Evolutionary conservation across 202 grass and related monocot species (phyloP), one percentile per base, ranked within the genome.

Genomic region (Cymbopogon flexuosus): DNA sequence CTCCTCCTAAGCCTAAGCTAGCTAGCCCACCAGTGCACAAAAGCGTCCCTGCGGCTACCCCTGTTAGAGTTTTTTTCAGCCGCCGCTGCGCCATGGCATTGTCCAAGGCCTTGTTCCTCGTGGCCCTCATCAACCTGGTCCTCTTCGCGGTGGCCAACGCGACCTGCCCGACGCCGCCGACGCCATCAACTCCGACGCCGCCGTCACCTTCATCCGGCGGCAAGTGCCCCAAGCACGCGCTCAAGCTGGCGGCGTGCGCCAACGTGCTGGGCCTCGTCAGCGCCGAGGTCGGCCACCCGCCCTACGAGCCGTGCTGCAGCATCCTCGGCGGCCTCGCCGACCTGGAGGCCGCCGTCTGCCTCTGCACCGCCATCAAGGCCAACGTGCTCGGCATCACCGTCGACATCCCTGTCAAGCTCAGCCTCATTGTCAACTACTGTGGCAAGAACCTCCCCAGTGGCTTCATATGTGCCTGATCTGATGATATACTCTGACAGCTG

Each of bases 401-500:
- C 72, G 91, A 91, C 81, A 65, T 97, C 71, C 92, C 95, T 27
- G 79, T 98, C 79, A 77, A 94, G 75, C 88, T 98, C 67, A 94
- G 81, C 92, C 85, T 98, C 75, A 88, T 98, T 34, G 67, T 94
- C 62, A 98, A 98, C 95, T 94, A 89, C 82, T 98, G 95, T 61
- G 95, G 95, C 81, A 94, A 91, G 86, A 93, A 34, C 40, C 76
- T 89, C 72, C 95, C 95, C 2, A 57, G 40, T 11, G 90, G 84
- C 16, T 98, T 93, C 77, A 82, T 88, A 2, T 96, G 93, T 77
- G 59, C 79, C 22, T 96, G 83, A 52, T 52, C 22, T 96, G 83
- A 52, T 52, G 45, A 49, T 49, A 14, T 46, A 5, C 14, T 49
- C 14, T 16, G 45, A 16, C 16, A 15, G 14, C 69, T 21, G 37